A percentile compares a stretch with the other conserved stretches of the same genome.
These are phyloP conservation scores for Fraxinus paxiana DNA, from an alignment of 305 asterid species.

Conservation along the genomic window DNA sequence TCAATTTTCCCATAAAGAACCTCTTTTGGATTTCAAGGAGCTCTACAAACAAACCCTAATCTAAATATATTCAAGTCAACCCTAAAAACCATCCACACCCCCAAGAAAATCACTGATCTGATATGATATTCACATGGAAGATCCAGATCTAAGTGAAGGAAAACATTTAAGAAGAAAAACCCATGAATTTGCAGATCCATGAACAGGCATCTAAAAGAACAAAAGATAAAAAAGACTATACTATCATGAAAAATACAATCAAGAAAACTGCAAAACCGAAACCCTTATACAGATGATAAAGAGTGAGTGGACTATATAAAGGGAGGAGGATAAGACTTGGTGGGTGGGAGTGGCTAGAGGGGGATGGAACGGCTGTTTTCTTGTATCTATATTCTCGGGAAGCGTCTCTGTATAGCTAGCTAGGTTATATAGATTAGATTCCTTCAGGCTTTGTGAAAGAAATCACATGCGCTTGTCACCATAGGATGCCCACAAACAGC, in stretches of 20 bases:
- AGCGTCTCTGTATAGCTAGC: constrained; percentile 25
- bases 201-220: not conserved
- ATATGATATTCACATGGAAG: not conserved
- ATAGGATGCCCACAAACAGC: constrained; percentile 18
- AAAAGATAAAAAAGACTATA: not conserved
- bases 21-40: constrained; percentile 94
- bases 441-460: constrained; percentile 31
- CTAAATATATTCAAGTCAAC: constrained; percentile 4
- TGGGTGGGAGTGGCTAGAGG: constrained; percentile 18
- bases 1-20: constrained; percentile 53
- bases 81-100: not conserved
- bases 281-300: not conserved
- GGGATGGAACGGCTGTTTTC: constrained; percentile 12
- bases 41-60: constrained; percentile 59
- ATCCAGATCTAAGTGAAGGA: constrained; percentile 28
- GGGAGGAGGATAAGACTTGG: constrained; percentile 29
- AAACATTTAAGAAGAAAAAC: not conserved
- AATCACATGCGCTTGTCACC: constrained; percentile 70
- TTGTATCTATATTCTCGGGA: constrained; percentile 38
- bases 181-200: not conserved
- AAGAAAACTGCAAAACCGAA: constrained; percentile 26
- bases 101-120: not conserved
- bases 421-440: constrained; percentile 49
- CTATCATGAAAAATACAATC: not conserved
- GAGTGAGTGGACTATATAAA: constrained; percentile 26